Evolutionary conservation across 176 grass and related monocot genomes (phyloP), one percentile per base, ranked within the genome.

Genomic region (Aegilops speltoides): DNA sequence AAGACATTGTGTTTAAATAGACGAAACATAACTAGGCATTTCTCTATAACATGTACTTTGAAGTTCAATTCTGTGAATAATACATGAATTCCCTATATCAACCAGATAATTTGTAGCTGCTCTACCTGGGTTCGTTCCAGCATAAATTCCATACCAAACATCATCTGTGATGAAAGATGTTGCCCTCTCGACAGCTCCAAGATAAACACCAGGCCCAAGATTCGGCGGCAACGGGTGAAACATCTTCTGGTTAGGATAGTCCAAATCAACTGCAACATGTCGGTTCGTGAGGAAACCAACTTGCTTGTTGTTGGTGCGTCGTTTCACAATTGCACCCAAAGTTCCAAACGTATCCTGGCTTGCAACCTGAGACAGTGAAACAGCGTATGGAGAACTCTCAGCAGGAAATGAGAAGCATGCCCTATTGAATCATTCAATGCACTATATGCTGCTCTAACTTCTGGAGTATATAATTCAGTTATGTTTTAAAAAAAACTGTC

Each of bases 181-280:
- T 76, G 97, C 97, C 87, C 97, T 94, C 82, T 99, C 97, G 0
- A 99, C 97, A 66, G 97, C 97, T 66, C 97, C 97, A 80, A 99
- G 87, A 90, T 99, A 99, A 91, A 99, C 94, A 76, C 97, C 97
- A 90, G 97, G 97, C 38, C 97, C 97, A 83, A 99, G 93, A 76
- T 99, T 99, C 45, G 94, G 94, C 60, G 97, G 90, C 75, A 99
- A 90, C 20, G 97, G 97, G 89, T 99, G 97, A 92, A 89, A 99
- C 97, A 99, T 99, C 87, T 99, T 99, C 71, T 99, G 97, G 83
- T 96, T 99, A 81, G 97, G 97, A 31, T 99, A 99, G 62, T 99
- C 94, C 90, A 99, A 81, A 76, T 99, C 97, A 71, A 99, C 97
- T 3, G 97, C 97, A 15, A 99, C 97, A 87, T 99, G 97, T 17